Percentiles rank a stretch among this genome's conserved stretches.
phyloP scores from a whole-genome alignment of 1,284 basidiomycete genomes.

The Cutaneotrichosporon curvatum region DNA sequence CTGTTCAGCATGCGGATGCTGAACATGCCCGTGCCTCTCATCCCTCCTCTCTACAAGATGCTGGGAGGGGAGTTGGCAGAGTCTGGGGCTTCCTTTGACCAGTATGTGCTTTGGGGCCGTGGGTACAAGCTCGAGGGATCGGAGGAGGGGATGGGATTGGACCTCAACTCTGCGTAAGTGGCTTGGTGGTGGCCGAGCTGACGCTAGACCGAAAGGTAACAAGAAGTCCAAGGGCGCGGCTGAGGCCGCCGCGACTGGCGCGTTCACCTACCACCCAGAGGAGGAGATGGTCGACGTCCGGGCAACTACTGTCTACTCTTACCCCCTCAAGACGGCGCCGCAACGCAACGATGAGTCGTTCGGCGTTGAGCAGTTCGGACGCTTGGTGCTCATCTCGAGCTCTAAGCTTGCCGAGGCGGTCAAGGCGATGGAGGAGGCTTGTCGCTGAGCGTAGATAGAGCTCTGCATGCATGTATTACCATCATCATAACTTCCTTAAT shows the following conservation, averaged over 20 bases:
- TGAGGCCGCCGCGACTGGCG: conserved; percentile 32
- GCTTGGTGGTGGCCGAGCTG: not conserved
- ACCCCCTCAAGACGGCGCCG: conserved; percentile 57
- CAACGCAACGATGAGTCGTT: conserved; percentile 65
- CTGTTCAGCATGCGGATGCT: conserved; percentile 77
- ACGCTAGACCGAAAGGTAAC: conserved; percentile 4
- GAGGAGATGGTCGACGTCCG: conserved; percentile 68
- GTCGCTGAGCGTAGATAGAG: conserved; percentile 1
- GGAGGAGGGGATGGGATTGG: conserved; percentile 38
- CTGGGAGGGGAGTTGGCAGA: conserved; percentile 68
- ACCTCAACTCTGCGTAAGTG: conserved; percentile 31
- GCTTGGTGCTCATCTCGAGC: conserved; percentile 61
- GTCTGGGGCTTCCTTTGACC: conserved; percentile 47
- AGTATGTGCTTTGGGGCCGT: conserved; percentile 43
- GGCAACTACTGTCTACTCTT: conserved; percentile 59
- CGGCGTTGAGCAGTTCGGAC: conserved; percentile 68
- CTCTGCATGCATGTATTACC: too few species aligned
- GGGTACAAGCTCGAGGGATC: conserved; percentile 43
- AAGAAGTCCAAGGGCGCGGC: conserved; percentile 40
- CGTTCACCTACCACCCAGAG: conserved; percentile 74
- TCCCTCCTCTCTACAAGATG: conserved; percentile 85
- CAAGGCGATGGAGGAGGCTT: conserved; percentile 43
- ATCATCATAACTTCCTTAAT: too few species aligned
- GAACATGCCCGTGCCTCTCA: conserved; percentile 85
- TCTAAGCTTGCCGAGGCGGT: conserved; percentile 40